Conservation (phyloP, 495 filamentous ascomycete species). For the Apiosordaria backusii region DNA sequence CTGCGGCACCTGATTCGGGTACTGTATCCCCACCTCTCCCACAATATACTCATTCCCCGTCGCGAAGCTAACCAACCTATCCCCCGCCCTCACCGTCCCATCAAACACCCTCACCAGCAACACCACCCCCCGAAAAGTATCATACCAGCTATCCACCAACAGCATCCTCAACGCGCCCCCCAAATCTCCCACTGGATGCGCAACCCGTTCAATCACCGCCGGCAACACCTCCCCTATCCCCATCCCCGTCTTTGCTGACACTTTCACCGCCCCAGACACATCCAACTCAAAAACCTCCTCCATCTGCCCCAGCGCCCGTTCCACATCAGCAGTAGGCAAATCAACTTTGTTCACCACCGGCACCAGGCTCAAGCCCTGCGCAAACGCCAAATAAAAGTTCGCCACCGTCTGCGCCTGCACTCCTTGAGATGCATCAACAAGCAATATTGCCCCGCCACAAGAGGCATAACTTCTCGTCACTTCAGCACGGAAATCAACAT, state of each 20-base stretch:
- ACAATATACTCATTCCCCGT: slow-evolving; percentile 85
- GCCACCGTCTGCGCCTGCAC: slow-evolving; percentile 94
- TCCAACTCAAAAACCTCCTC: slow-evolving; percentile 82
- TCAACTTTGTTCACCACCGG: slow-evolving; percentile 97
- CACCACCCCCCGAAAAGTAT: slow-evolving; percentile 90
- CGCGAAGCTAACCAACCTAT: slow-evolving; percentile 77
- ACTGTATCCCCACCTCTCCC: slow-evolving; percentile 95
- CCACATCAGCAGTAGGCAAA: slow-evolving; percentile 78
- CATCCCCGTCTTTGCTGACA: slow-evolving; percentile 90
- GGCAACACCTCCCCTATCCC: slow-evolving; percentile 81
- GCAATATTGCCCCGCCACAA: slow-evolving; percentile 86
- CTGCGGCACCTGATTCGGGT: slow-evolving; percentile 84
- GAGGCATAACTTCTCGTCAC: slow-evolving; percentile 92
- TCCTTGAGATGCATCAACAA: slow-evolving; percentile 92
- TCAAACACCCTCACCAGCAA: slow-evolving; percentile 90
- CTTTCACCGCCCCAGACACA: slow-evolving; percentile 70
- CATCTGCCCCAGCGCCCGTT: slow-evolving; percentile 82
- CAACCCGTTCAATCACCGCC: slow-evolving; percentile 77
- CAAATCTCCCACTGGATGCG: slow-evolving; percentile 70
- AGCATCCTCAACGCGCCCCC: slow-evolving; percentile 73
- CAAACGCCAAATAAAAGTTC: slow-evolving; percentile 96
- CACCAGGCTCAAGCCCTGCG: slow-evolving; percentile 79
- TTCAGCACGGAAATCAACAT: slow-evolving; percentile 96
- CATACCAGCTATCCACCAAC: slow-evolving; percentile 97
- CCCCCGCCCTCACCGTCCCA: slow-evolving; percentile 75